These are phyloP conservation scores for Acanthamoeba sp. DNA, from an alignment of 208 protist genomes.

Conservation along the genomic window DNA sequence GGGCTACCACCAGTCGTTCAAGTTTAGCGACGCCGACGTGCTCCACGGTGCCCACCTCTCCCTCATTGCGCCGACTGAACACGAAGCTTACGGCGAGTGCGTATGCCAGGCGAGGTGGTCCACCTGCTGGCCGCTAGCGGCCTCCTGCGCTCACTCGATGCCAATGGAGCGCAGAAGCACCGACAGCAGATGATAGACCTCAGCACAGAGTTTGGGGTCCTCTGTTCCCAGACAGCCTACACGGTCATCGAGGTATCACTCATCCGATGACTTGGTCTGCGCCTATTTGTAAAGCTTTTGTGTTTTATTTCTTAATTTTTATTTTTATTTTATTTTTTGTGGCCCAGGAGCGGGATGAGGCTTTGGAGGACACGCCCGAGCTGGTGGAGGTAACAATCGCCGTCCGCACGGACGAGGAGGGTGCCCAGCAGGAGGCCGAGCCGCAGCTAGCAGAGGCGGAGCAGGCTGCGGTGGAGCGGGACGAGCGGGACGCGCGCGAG, in stretches of 20 bases:
- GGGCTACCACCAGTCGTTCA: background rate
- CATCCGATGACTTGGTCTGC: no score
- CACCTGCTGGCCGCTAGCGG: background rate
- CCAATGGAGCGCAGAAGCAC: background rate
- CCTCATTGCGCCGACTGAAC: background rate
- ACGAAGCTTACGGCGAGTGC: background rate
- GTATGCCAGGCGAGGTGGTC: background rate
- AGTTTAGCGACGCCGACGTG: background rate
- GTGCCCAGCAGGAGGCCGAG: background rate
- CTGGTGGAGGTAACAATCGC: conserved; percentile 7
- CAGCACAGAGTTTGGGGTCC: background rate
- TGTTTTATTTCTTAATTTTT: no score
- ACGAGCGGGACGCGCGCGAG: background rate
- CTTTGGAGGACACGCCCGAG: conserved; percentile 19
- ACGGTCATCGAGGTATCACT: conserved; percentile 24
- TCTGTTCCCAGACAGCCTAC: conserved; percentile 5
- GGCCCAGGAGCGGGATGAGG: background rate
- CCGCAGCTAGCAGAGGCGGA: background rate
- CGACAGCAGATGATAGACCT: background rate
- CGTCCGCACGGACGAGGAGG: background rate
- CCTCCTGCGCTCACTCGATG: background rate
- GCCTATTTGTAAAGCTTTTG: no score
- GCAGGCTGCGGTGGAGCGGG: background rate
- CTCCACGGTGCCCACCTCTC: background rate
- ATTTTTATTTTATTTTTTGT: no score